A percentile compares a stretch with the other conserved stretches of the same genome.
Evolutionary conservation across 306 rosid species (phyloP).

Genomic region (Castanea mollissima): DNA sequence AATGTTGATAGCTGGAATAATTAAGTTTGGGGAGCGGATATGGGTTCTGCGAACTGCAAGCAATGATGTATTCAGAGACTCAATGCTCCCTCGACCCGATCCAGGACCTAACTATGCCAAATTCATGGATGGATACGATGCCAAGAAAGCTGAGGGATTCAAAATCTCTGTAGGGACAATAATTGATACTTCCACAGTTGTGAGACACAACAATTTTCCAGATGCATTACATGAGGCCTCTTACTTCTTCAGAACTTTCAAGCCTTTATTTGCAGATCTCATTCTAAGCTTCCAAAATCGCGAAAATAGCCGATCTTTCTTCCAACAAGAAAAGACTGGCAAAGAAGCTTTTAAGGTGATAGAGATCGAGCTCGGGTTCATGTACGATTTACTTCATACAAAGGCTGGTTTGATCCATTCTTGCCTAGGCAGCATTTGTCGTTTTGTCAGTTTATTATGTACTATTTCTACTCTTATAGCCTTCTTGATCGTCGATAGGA

Average conservation of each 20-base stretch:
- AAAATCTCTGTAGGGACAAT: no score
- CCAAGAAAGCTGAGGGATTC: no score
- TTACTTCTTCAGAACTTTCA: no score
- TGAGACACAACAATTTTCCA: no score
- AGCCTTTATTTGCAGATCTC: background rate
- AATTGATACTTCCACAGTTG: no score
- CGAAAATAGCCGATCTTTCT: background rate
- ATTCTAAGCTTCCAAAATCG: background rate
- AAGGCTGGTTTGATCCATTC: background rate
- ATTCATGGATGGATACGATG: no score
- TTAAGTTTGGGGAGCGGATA: constrained; percentile 2
- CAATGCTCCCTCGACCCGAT: no score
- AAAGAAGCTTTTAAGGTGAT: background rate
- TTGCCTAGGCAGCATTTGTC: background rate
- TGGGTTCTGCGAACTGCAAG: background rate
- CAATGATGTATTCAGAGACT: background rate
- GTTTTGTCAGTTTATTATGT: background rate
- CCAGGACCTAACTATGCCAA: no score
- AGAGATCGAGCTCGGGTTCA: background rate
- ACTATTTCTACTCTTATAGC: background rate
- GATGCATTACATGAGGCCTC: no score
- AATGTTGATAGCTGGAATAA: constrained; percentile 11
- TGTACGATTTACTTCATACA: background rate
- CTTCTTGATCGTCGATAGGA: background rate
- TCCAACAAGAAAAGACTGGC: background rate